Evolutionary conservation across 139 green algal genomes (phyloP).

Genomic region (Picochlorum costavermella): DNA sequence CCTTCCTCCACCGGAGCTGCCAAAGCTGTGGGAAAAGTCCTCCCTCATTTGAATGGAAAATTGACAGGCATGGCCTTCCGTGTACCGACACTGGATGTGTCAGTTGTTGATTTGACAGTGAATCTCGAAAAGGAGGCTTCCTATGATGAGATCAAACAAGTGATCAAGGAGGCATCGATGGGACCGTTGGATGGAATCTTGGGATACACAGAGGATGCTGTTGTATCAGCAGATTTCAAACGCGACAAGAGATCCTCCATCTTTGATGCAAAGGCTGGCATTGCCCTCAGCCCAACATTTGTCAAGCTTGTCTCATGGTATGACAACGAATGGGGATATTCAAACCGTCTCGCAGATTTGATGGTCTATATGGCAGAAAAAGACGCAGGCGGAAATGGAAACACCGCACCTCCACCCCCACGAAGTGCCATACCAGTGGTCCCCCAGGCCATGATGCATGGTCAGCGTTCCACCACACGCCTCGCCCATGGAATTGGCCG

Average conservation of each 20-base stretch:
- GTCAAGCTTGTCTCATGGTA: conserved; percentile 96
- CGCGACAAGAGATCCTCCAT: conserved; percentile 71
- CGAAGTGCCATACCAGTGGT: too few species aligned
- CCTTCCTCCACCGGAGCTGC: conserved; percentile 91
- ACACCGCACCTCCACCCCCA: too few species aligned
- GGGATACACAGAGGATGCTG: conserved; percentile 89
- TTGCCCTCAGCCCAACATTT: conserved; percentile 80
- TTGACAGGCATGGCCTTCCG: conserved; percentile 98
- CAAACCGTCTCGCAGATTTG: conserved; percentile 59
- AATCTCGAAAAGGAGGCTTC: conserved; percentile 74
- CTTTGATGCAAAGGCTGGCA: conserved; percentile 83
- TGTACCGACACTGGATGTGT: conserved; percentile 91
- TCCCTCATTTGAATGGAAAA: conserved; percentile 95
- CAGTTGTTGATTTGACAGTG: conserved; percentile 92
- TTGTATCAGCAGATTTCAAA: conserved; percentile 90
- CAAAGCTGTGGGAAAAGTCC: conserved; percentile 86
- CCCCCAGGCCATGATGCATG: too few species aligned
- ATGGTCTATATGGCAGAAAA: conserved; percentile 42
- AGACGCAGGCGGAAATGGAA: neutral
- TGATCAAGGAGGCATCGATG: conserved; percentile 69
- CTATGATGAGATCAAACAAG: conserved; percentile 89
- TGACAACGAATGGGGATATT: conserved; percentile 91
- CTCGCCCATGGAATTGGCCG: too few species aligned
- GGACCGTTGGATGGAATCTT: conserved; percentile 76
- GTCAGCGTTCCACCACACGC: too few species aligned